Base-by-base conservation (phyloP, 805 yeast species). In the Candida ovalis region DNA sequence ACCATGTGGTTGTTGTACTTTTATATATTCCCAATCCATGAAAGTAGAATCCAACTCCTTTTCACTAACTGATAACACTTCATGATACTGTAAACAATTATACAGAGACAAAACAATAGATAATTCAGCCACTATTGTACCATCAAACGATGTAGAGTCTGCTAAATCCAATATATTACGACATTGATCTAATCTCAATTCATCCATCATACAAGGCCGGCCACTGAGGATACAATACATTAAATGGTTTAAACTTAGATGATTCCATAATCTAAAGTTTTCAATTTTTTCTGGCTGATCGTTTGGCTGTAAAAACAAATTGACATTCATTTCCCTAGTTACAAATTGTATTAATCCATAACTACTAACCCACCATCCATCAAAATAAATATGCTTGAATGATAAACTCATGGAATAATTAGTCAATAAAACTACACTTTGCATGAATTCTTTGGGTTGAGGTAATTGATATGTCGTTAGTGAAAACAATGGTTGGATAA, bases 41-140 rank as follows among this genome's bases (percentile, higher is more conserved):
- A 53, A 55, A 2, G 59, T 48, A 3, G 56, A 51, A 18, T 51
- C 50, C n/a, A 62, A 43, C 15, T 62, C 65, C 43, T 51, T 56
- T 22, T 53, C 35, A 13, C 63, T 56, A 5, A 45, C 46, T 1
- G 47, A 55, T n/a, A 62, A 39, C 8, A 55, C 42, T 43, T 62
- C 67, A 22, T 61, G 55, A 35, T 58, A 59, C 54, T 82, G 85
- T 27, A 82, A 69, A 60, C 74, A 82, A 52, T 79, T 81, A 65
- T 84, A 83, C 1, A 82, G 66, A n/a, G 80, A 71, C 33, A 78
- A 64, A 40, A 81, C 73, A 15, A 84, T 70, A 4, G 82, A 75
- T 38, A 86, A 75, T 59, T 84, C 89, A 40, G 88, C 83, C 7
- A 86, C 85, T 81, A 85, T 81, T 48, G 88, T 63, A 7, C 88